Conservation (phyloP, 495 filamentous ascomycete species). For the Penicillium nucicola region DNA sequence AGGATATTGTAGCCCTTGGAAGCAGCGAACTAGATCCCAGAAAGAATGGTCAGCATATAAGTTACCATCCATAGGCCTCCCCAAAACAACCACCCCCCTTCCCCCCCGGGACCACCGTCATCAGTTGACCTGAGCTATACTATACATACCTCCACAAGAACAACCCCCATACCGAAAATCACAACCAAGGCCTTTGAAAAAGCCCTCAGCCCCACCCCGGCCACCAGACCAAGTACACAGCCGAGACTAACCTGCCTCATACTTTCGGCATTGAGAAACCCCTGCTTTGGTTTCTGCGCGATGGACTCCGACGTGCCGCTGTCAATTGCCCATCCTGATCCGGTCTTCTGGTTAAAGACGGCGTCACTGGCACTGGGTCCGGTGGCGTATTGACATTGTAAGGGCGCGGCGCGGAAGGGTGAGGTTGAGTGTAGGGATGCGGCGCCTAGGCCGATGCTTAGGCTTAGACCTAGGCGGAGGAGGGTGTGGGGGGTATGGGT, state of each 20-base stretch:
- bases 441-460: slow-evolving; percentile 34
- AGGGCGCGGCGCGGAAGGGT: slow-evolving; percentile 36
- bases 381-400: slow-evolving; percentile 40
- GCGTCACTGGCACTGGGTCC: slow-evolving; percentile 20
- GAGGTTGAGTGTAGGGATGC: slow-evolving; percentile 32
- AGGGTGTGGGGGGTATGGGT: slow-evolving; percentile 28
- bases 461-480: slow-evolving; percentile 39
- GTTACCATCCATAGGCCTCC: background rate
- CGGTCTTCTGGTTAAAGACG: slow-evolving; percentile 18
- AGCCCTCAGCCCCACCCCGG: slow-evolving; percentile 65
- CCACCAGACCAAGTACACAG: slow-evolving; percentile 64
- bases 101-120: too few relatives aligned
- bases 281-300: slow-evolving; percentile 21
- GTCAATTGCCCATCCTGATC: slow-evolving; percentile 26
- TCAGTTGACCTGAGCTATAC: too few relatives aligned
- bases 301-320: slow-evolving; percentile 11
- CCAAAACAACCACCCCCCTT: background rate
- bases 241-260: slow-evolving; percentile 69
- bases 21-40: slow-evolving; percentile 60
- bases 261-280: slow-evolving; percentile 41
- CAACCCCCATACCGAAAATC: slow-evolving; percentile 66
- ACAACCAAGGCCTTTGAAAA: slow-evolving; percentile 75
- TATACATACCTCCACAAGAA: slow-evolving; percentile 63
- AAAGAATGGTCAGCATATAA: too few relatives aligned
- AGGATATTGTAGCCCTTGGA: slow-evolving; percentile 72